Conservation (phyloP, 768 basidiomycete genomes). For the Lyophyllum atratum region DNA sequence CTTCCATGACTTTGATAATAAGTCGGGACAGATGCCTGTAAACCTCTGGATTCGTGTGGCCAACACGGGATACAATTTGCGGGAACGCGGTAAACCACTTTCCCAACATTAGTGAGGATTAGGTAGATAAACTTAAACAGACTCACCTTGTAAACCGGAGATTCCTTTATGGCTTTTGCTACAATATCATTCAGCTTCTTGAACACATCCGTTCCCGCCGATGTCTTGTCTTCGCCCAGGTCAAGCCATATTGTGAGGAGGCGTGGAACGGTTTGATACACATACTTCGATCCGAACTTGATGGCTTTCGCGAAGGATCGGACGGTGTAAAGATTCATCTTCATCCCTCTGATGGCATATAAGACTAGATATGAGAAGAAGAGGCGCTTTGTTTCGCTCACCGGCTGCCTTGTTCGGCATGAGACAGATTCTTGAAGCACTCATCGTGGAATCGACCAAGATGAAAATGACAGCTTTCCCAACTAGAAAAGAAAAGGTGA, state of each 20-base stretch:
- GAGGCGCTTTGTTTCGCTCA: slow-evolving; percentile 15
- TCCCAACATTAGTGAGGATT: slow-evolving; percentile 5
- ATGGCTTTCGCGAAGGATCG: slow-evolving; percentile 72
- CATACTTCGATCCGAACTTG: slow-evolving; percentile 85
- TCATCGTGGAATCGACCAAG: slow-evolving; percentile 89
- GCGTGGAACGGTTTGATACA: slow-evolving; percentile 94
- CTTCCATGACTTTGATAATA: slow-evolving; percentile 71
- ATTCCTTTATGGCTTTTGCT: slow-evolving; percentile 51
- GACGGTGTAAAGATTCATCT: slow-evolving; percentile 68
- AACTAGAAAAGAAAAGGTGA: slow-evolving; percentile 37
- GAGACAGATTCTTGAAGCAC: slow-evolving; percentile 57
- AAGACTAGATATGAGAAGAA: not conserved
- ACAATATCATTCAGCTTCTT: slow-evolving; percentile 60
- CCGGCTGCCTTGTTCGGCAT: slow-evolving; percentile 48
- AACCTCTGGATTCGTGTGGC: slow-evolving; percentile 66
- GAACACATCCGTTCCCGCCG: slow-evolving; percentile 39
- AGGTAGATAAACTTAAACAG: not conserved
- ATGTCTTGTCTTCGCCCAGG: slow-evolving; percentile 61
- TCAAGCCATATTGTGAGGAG: slow-evolving; percentile 95
- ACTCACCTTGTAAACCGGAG: slow-evolving; percentile 80
- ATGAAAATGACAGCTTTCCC: slow-evolving; percentile 87
- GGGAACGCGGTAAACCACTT: slow-evolving; percentile 97
- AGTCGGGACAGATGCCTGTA: slow-evolving; percentile 61
- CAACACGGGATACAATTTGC: slow-evolving; percentile 94
- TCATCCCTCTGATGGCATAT: slow-evolving; percentile 46